Evolutionary conservation across 805 yeast genomes (phyloP), one percentile per base, ranked within the genome.

Genomic region (Saccharomycopsis sp.): DNA sequence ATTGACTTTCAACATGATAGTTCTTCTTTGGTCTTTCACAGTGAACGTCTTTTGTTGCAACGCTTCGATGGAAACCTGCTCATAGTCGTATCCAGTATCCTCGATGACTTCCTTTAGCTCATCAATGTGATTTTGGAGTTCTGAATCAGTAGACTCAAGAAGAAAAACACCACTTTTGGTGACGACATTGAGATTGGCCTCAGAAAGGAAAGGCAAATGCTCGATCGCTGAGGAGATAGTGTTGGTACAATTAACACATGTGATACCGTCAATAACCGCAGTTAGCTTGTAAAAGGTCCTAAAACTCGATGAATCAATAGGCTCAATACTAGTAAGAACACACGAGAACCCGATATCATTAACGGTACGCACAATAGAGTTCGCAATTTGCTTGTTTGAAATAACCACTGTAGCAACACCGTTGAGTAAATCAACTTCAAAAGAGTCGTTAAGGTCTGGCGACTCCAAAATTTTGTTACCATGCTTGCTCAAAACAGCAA

Each of bases 251-350:
- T 89, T 81, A 5, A 87, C 83, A 70, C 92, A 87, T 0, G 90
- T 82, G 68, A 87, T 85, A 2, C 91, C 92, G 9, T 85, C 87
- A 50, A 87, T 81, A 0, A 82, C 70, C 0, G 89, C 90, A 9
- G 76, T 72, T 7, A 84, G 79, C 63, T 77, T 78, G 63, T 73
- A 79, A 57, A 76, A 78, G 7, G 3, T 21, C 18, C 14, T 24
- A 15, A 52, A 21, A 3, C 72, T 65, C 4, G 80, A 72, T 37
- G 79, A 71, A 34, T 76, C 76, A 2, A 84, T 77, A 0, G 89
- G 91, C 21, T 83, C 66, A 7, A 85, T 72, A 62, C 85, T 89
- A 4, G 82, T 66, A 14, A 85, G 70, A 18, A 73, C 77, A 48
- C 84, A 79, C 5, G 76, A 77, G 63, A 75, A 75, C 1, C 81